Evolutionary conservation across 116 monocot species (phyloP).

Genomic region (Zostera marina): DNA sequence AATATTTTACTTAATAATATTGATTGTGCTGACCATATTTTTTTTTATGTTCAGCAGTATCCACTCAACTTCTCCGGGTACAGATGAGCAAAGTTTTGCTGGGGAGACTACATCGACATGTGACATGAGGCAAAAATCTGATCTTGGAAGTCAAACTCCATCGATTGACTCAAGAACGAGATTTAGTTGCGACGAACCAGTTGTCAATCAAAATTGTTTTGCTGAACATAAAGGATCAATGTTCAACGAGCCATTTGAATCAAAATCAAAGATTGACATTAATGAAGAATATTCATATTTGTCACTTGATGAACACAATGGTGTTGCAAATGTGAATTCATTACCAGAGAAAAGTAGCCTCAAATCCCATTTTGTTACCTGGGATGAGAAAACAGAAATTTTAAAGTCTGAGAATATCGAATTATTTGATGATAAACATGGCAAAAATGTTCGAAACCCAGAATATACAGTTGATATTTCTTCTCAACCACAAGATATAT

Average conservation of each 20-base stretch:
- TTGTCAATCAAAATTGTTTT: conserved; percentile 21
- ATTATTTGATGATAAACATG: conserved; percentile 17
- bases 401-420: conserved; percentile 19
- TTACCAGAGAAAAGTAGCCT: conserved; percentile 14
- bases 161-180: conserved; percentile 49
- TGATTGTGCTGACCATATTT: neutral
- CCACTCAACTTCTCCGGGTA: conserved; percentile 33
- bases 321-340: conserved; percentile 7
- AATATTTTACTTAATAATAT: neutral
- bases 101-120: conserved; percentile 32
- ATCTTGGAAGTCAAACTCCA: conserved; percentile 36
- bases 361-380: conserved; percentile 38
- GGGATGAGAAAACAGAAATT: conserved; percentile 83
- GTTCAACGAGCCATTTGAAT: conserved; percentile 11
- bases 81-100: conserved; percentile 33
- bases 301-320: conserved; percentile 14
- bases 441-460: conserved; percentile 18
- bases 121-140: conserved; percentile 33
- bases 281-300: conserved; percentile 8
- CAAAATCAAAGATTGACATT: neutral
- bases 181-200: conserved; percentile 29
- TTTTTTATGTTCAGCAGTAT: conserved; percentile 16
- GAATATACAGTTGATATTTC: conserved; percentile 6
- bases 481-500: conserved; percentile 15
- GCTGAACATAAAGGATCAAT: conserved; percentile 18